phyloP scores from a whole-genome alignment of 805 yeast species.

The Debaryomyces hansenii region DNA sequence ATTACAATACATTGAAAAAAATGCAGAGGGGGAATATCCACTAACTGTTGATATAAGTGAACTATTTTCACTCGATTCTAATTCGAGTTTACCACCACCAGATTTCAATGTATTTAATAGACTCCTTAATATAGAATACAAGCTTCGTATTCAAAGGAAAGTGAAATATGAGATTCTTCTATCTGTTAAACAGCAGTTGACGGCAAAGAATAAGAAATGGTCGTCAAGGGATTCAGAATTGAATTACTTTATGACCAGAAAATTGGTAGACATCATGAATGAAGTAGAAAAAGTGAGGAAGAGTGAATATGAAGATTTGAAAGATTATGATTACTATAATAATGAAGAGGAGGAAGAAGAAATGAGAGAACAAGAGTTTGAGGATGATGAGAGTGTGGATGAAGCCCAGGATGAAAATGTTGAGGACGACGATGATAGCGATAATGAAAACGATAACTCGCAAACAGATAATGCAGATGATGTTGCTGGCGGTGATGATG shows the following conservation, averaged over 20 bases:
- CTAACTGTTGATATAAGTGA: constrained; percentile 12
- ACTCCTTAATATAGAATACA: constrained; percentile 33
- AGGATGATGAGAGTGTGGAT: constrained; percentile 8
- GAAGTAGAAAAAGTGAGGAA: constrained; percentile 29
- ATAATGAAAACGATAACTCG: not conserved
- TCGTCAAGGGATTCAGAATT: constrained; percentile 29
- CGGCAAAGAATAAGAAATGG: constrained; percentile 35
- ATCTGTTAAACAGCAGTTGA: constrained; percentile 29
- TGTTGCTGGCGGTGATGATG: not conserved
- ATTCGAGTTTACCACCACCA: constrained; percentile 24
- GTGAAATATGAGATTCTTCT: constrained; percentile 36
- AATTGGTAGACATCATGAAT: constrained; percentile 22
- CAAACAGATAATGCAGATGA: not conserved
- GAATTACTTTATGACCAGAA: constrained; percentile 26
- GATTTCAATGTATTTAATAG: constrained; percentile 26
- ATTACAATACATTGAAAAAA: constrained; percentile 13
- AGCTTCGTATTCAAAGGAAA: constrained; percentile 29
- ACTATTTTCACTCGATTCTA: constrained; percentile 29
- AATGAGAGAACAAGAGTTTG: constrained; percentile 2
- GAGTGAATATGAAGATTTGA: constrained; percentile 28
- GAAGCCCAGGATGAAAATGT: constrained; percentile 6
- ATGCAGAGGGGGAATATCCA: constrained; percentile 13
- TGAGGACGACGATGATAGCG: constrained; percentile 6
- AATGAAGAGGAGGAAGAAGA: constrained; percentile 18
- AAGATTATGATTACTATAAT: constrained; percentile 18